phyloP scores from a whole-genome alignment of 306 rosid species.

The Lotus japonicus region DNA sequence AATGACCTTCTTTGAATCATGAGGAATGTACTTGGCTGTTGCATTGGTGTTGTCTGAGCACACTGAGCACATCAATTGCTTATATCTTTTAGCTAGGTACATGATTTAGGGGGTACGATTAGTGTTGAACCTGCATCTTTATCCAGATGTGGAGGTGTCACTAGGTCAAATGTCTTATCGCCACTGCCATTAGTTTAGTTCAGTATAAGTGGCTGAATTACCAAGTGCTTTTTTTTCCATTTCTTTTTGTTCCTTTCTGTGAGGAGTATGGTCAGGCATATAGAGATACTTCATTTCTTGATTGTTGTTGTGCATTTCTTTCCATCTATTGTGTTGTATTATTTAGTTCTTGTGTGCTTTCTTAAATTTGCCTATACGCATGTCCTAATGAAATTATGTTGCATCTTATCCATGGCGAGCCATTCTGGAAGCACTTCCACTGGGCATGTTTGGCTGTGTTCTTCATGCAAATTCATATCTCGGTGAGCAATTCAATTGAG shows the following conservation, averaged over 20 bases:
- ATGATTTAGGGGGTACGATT: background rate
- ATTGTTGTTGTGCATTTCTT: background rate
- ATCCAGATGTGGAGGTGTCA: conserved; percentile 10
- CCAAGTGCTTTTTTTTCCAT: background rate
- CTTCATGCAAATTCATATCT: conserved; percentile 27
- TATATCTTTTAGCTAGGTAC: background rate
- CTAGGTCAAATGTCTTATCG: conserved; percentile 1
- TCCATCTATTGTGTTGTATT: background rate
- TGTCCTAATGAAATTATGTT: conserved; percentile 66
- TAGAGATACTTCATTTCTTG: background rate
- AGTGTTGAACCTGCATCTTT: conserved; percentile 2
- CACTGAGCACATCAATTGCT: background rate
- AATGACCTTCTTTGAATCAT: background rate
- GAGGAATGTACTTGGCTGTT: background rate
- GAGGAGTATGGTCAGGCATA: background rate
- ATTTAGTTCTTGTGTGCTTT: background rate
- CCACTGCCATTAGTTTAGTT: background rate
- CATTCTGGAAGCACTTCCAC: conserved; percentile 64
- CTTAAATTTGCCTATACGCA: conserved; percentile 19
- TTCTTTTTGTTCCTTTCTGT: background rate
- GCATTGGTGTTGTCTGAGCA: background rate
- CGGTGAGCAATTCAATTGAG: conserved; percentile 43
- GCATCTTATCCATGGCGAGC: conserved; percentile 74
- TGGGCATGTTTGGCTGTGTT: conserved; percentile 50
- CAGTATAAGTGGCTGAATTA: background rate